Conservation (phyloP, 2,329 filamentous ascomycete genomes). For the Botryotinia narcissicola region DNA sequence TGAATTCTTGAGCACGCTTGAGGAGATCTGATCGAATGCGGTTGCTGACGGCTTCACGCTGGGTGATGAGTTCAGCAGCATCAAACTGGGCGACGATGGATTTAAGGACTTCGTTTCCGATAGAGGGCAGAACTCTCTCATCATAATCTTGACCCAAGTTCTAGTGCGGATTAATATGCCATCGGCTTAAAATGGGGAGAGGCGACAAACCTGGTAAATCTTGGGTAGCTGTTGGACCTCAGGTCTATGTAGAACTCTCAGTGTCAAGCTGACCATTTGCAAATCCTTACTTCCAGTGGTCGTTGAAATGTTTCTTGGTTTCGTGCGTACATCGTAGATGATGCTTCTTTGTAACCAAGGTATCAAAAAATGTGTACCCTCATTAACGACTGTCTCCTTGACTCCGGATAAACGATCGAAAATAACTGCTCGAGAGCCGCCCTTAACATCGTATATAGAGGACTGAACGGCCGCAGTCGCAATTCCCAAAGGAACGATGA, state of each 20-base stretch:
- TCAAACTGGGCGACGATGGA: conserved; percentile 98
- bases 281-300: conserved; percentile 98
- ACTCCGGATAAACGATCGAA: conserved; percentile 93
- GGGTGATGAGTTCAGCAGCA: conserved; percentile 96
- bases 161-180: conserved; percentile 46
- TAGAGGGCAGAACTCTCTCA: conserved; percentile 95
- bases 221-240: conserved; percentile 90
- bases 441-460: conserved; percentile 95
- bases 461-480: conserved; percentile 67
- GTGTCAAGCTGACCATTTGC: conserved; percentile 98
- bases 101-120: conserved; percentile 99
- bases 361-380: conserved; percentile 94
- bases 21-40: conserved; percentile 90
- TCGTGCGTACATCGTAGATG: conserved; percentile 95
- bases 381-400: conserved; percentile 87
- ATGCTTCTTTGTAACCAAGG: conserved; percentile 95
- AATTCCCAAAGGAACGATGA: conserved; percentile 70
- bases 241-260: conserved; percentile 90
- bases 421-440: conserved; percentile 92
- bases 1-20: conserved; percentile 93
- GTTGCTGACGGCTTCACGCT: conserved; percentile 94
- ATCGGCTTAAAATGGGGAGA: neutral
- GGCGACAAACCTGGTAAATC: conserved; percentile 84
- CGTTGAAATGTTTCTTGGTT: conserved; percentile 94
- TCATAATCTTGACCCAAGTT: conserved; percentile 98